Base-by-base conservation (phyloP, 1,284 basidiomycete species). In the Peniophora sp. region DNA sequence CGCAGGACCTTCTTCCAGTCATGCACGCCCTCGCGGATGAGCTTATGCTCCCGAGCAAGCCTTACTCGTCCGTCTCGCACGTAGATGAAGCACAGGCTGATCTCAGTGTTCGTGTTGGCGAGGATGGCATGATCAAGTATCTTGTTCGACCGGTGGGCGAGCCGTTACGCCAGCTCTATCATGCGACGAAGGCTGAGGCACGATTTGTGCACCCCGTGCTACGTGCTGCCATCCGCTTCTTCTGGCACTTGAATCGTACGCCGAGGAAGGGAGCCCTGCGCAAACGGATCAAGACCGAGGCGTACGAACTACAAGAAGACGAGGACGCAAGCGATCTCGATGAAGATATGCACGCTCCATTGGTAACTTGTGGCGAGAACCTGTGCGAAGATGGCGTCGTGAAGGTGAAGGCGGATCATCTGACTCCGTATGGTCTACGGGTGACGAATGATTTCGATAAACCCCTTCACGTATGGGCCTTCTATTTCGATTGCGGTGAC, bases 221-320 rank as follows among this genome's bases (percentile, higher is more conserved):
- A 14, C 5, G 17, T 12, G 38, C 41, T 27, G 39, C 49, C 8
- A 39, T 39, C 1, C 49, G 44, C 27, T 50, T 24, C 32, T 45
- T 44, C 44, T 50, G 39, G 39, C 49, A 50, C 25, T 35, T 50
- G 8, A 39, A 39, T 24, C 49, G 39, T 17, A 9, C 48, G 32
- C 44, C 44, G n/a, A 16, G 22, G 20, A 45, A 45, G 20, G 23
- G 23, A 10, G 14, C 10, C 9, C 22, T 45, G 3, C 10, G 20
- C 9, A 10, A 24, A 9, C 17, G 24, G 12, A 20, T 45, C 19
- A n/a, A 45, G 6, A 23, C 24, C 12, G 6, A 32, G 27, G 6
- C 12, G 5, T 5, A 6, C 44, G 5, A 9, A 20, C 22, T 45
- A 10, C 5, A 22, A 45, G 5, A n/a, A 9, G 12, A 20, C 14